phyloP scores from a whole-genome alignment of 371 early-diverging fungal species.

The Chytridium lagenaria region DNA sequence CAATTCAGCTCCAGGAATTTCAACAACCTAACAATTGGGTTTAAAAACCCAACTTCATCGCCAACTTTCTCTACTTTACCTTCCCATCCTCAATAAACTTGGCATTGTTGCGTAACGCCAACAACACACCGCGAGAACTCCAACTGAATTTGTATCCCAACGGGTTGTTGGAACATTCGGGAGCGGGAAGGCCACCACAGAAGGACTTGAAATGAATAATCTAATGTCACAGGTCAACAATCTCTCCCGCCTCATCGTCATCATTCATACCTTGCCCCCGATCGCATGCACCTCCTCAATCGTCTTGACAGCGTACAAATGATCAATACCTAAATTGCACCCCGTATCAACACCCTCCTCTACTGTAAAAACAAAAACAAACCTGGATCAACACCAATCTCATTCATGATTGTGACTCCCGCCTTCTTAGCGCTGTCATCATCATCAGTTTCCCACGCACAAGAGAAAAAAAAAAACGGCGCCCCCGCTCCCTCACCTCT shows the following conservation, averaged over 20 bases:
- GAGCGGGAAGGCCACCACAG: slow-evolving; percentile 93
- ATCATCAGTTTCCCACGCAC: slow-evolving; percentile 10
- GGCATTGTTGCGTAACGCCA: slow-evolving; percentile 84
- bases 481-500: slow-evolving; percentile 53
- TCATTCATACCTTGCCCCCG: slow-evolving; percentile 69
- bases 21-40: slow-evolving; percentile 38
- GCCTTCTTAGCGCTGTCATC: slow-evolving; percentile 77
- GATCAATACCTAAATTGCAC: slow-evolving; percentile 84
- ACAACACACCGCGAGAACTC: slow-evolving; percentile 85
- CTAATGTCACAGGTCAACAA: slow-evolving; percentile 50
- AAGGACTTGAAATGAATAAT: slow-evolving; percentile 82
- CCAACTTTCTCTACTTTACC: slow-evolving; percentile 44
- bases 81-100: slow-evolving; percentile 75
- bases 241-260: too few relatives aligned
- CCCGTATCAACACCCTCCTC: too few relatives aligned
- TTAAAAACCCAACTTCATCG: background rate
- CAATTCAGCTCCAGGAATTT: slow-evolving; percentile 56
- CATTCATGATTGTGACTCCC: slow-evolving; percentile 90
- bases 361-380: background rate
- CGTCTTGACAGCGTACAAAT: slow-evolving; percentile 95
- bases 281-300: slow-evolving; percentile 82
- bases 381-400: slow-evolving; percentile 98
- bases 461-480: too few relatives aligned
- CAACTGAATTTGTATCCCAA: slow-evolving; percentile 92
- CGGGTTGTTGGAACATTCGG: slow-evolving; percentile 85